Evolutionary conservation across 441 rosid genomes (phyloP).

Genomic region (Bruguiera hainesii): DNA sequence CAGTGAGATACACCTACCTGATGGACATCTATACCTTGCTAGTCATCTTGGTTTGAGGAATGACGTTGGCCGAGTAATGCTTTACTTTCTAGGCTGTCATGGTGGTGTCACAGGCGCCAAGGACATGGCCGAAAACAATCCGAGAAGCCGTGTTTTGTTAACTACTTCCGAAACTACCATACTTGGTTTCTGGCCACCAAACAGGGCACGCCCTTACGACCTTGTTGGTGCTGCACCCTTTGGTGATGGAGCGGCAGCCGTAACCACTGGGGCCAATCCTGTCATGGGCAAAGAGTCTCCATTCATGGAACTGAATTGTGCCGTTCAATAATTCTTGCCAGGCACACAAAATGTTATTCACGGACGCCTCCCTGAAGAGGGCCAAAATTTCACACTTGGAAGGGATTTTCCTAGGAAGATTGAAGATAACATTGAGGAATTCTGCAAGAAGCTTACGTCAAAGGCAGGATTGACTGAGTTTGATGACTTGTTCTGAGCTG

Average conservation of each 20-base stretch:
- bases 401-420: constrained; percentile 77
- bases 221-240: constrained; percentile 91
- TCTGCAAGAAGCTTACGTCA: constrained; percentile 59
- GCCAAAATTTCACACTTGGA: constrained; percentile 74
- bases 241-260: constrained; percentile 92
- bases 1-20: constrained; percentile 82
- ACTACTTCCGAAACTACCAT: constrained; percentile 87
- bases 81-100: constrained; percentile 83
- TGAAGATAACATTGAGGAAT: constrained; percentile 72
- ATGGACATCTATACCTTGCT: constrained; percentile 76
- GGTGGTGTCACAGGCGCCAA: constrained; percentile 92
- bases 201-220: constrained; percentile 73
- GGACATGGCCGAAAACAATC: constrained; percentile 93
- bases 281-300: constrained; percentile 46
- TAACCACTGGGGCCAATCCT: constrained; percentile 65
- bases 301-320: constrained; percentile 75
- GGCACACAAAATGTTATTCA: constrained; percentile 74
- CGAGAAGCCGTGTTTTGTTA: constrained; percentile 70
- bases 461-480: constrained; percentile 44
- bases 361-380: constrained; percentile 72
- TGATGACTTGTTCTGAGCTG: constrained; percentile 84
- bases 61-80: constrained; percentile 75
- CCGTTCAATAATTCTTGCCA: constrained; percentile 76
- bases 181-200: constrained; percentile 83
- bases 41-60: constrained; percentile 61